Evolutionary conservation across 768 basidiomycete genomes (phyloP).

Genomic region (Mycena chlorophos): DNA sequence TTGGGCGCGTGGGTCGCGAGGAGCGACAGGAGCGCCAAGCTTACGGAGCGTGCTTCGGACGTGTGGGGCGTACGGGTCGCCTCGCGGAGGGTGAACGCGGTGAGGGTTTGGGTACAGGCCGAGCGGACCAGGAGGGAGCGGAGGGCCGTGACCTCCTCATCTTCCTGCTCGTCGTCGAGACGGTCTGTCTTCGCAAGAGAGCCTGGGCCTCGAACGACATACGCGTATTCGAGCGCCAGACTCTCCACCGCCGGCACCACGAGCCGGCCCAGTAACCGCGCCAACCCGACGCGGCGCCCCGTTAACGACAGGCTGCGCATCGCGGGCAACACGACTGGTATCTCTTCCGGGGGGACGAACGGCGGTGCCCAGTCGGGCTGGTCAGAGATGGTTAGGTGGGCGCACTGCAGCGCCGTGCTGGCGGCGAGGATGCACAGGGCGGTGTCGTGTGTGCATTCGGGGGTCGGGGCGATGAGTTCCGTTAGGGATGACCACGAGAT

Average conservation of each 20-base stretch:
- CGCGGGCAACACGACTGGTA: constrained; percentile 10
- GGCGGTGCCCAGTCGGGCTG: constrained; percentile 16
- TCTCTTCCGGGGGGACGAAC: constrained; percentile 4
- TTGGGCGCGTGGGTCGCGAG: too few species aligned
- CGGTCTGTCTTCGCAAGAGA: too few species aligned
- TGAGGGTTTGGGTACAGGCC: background rate
- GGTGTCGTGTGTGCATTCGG: constrained; percentile 16
- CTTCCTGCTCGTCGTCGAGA: background rate
- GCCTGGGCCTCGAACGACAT: background rate
- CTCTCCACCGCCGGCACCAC: constrained; percentile 14
- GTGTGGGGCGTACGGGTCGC: background rate
- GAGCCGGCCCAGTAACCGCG: constrained; percentile 13
- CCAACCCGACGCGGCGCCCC: constrained; percentile 12
- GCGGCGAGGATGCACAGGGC: constrained; percentile 13
- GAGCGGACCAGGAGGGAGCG: background rate
- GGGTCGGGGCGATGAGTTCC: constrained; percentile 4
- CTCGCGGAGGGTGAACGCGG: background rate
- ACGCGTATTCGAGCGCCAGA: constrained; percentile 11
- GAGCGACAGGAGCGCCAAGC: too few species aligned
- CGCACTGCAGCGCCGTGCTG: constrained; percentile 7
- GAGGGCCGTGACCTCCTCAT: background rate
- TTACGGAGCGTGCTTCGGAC: background rate
- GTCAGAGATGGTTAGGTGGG: constrained; percentile 9
- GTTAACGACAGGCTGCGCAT: constrained; percentile 9
- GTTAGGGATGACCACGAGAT: constrained; percentile 13